Conservation (phyloP, 495 filamentous ascomycete species). For the Aspergillus ostianus region DNA sequence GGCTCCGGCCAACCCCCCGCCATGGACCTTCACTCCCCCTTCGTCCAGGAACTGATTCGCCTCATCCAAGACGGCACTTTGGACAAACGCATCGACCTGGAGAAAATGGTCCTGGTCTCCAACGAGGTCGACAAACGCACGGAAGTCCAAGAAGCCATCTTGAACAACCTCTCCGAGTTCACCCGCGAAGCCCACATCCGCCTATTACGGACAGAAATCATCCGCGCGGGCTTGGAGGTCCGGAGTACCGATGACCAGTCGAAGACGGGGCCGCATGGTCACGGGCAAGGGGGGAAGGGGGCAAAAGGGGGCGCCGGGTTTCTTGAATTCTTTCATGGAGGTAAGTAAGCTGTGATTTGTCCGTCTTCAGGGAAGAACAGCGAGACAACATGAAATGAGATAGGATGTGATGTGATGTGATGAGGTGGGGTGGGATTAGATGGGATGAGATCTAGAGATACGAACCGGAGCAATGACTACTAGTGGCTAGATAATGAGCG, state of each 20-base stretch:
- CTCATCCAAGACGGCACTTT: constrained; percentile 74
- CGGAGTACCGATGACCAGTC: constrained; percentile 24
- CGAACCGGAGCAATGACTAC: too few relatives aligned
- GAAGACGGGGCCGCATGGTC: not conserved
- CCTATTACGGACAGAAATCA: constrained; percentile 70
- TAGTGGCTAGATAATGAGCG: too few relatives aligned
- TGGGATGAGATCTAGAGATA: too few relatives aligned
- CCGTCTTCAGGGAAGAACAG: not conserved
- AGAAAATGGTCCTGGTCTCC: constrained; percentile 73
- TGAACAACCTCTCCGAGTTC: constrained; percentile 68
- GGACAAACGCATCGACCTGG: constrained; percentile 80
- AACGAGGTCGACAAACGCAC: constrained; percentile 61
- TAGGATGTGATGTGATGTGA: too few relatives aligned
- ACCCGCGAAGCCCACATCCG: constrained; percentile 71
- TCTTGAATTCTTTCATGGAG: constrained; percentile 7
- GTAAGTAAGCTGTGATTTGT: not conserved
- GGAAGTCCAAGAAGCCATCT: constrained; percentile 63
- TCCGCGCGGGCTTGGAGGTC: constrained; percentile 73
- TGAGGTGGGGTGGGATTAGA: too few relatives aligned
- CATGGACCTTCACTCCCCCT: constrained; percentile 48
- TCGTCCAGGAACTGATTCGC: constrained; percentile 70
- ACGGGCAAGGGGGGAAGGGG: constrained; percentile 1
- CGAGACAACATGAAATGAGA: not conserved
- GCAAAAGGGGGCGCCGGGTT: constrained; percentile 11
- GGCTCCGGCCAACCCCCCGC: constrained; percentile 35